A percentile compares a stretch with the other conserved stretches of the same genome.
phyloP scores from a whole-genome alignment of 805 yeast species.

The Komagataella ulmi region DNA sequence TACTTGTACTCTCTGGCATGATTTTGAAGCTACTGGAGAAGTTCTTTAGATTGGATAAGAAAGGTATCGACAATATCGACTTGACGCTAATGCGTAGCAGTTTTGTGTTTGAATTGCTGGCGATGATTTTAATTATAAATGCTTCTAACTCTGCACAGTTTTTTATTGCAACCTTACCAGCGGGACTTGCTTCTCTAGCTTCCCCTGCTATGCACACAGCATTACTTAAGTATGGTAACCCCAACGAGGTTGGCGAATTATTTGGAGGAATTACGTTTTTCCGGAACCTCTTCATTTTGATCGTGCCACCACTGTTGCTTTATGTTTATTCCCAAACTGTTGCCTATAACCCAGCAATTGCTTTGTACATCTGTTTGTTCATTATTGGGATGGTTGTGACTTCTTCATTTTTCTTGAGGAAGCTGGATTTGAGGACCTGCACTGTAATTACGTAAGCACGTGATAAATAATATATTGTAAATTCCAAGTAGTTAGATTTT shows the following conservation, averaged over 20 bases:
- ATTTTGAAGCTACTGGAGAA: conserved; percentile 22
- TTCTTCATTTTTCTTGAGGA: neutral
- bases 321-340: conserved; percentile 33
- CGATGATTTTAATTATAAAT: conserved; percentile 20
- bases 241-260: conserved; percentile 50
- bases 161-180: conserved; percentile 20
- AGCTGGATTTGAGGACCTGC: neutral
- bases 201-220: conserved; percentile 49
- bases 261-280: conserved; percentile 59
- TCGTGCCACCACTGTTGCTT: conserved; percentile 35
- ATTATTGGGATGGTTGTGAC: neutral
- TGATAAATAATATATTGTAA: neutral
- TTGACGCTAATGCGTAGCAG: conserved; percentile 13
- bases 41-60: conserved; percentile 18
- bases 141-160: conserved; percentile 18
- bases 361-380: conserved; percentile 13
- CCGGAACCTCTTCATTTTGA: conserved; percentile 32
- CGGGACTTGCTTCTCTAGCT: conserved; percentile 33
- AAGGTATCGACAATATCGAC: conserved; percentile 35
- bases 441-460: neutral
- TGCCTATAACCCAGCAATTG: conserved; percentile 21
- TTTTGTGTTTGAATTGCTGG: conserved; percentile 23
- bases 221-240: conserved; percentile 47
- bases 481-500: neutral
- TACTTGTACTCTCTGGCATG: conserved; percentile 41